A percentile compares a stretch with the other conserved stretches of the same genome.
Conservation (phyloP, 73 alveolate genomes). For the Paramecium pentaurelia region DNA sequence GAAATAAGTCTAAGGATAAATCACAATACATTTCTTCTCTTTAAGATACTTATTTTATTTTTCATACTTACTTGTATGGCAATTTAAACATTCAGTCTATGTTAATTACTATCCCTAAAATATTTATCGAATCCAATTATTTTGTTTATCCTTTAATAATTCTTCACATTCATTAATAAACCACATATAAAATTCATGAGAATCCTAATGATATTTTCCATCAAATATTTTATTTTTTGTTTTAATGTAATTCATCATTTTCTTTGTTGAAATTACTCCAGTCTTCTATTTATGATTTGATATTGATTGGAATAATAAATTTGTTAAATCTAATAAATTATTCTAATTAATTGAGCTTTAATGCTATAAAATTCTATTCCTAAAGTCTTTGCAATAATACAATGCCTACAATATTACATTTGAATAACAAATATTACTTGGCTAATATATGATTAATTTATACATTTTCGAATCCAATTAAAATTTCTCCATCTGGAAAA, state of each 20-base stretch:
- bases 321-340: not conserved
- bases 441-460: not conserved
- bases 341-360: conserved; percentile 23
- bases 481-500: conserved; percentile 55
- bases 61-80: not conserved
- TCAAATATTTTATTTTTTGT: conserved; percentile 49
- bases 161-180: conserved; percentile 50
- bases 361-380: conserved; percentile 11
- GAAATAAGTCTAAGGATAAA: conserved; percentile 45
- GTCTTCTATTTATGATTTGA: conserved; percentile 25
- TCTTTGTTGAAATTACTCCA: conserved; percentile 46
- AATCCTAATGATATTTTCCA: conserved; percentile 56
- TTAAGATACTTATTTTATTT: not conserved
- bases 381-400: conserved; percentile 45
- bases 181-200: conserved; percentile 62
- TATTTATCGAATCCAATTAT: conserved; percentile 30
- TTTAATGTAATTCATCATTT: conserved; percentile 59
- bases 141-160: conserved; percentile 38
- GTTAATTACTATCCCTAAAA: conserved; percentile 52
- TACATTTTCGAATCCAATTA: conserved; percentile 61
- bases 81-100: conserved; percentile 33
- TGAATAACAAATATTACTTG: conserved; percentile 52
- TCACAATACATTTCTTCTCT: conserved; percentile 55
- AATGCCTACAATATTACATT: conserved; percentile 46
- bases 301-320: conserved; percentile 25